Evolutionary conservation across 805 yeast genomes (phyloP), one percentile per base, ranked within the genome.

Genomic region (Candida argentea): DNA sequence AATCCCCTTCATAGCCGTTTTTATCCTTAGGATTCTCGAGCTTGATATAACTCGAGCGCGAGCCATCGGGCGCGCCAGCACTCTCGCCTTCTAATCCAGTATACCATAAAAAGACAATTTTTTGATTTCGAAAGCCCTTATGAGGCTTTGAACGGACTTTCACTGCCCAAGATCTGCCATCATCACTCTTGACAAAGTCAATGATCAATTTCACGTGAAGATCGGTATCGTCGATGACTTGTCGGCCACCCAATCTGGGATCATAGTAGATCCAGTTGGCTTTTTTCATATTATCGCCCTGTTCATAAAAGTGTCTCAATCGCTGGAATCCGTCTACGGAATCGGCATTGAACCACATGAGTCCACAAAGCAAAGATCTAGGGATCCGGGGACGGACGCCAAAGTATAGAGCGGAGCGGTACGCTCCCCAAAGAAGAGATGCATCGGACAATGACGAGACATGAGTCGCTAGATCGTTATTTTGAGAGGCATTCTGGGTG

Each of bases 261-360:
- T 91, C 97, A 49, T 80, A 91, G 20, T 64, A 58, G n/a, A 70
- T 64, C 95, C 96, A 91, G 15, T 87, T 84, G 40, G 82, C 89
- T 30, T 70, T 74, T 14, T 64, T 65, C 56, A 86, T 63, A 27
- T 74, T 68, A 43, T 86, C 89, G 20, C 60, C 59, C 40, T 76
- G 86, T 29, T 78, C 84, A 43, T 86, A 82, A 30, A 69, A 65
- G 50, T 86, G 95, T 40, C 95, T 72, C 14, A 79, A 51, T 14
- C 62, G 55, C 4, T 62, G 54, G 8, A 83, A 42, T 2, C 79
- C 79, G 4, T 56, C 52, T 34, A 68, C 61, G 16, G 60, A 54
- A 35, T 81, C 78, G 4, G 71, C 67, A 44, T 76, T 76, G 57
- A 73, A 83, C 97, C 97, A 89, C 75, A 89, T 72, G 15, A 87